Base-by-base conservation (phyloP, 371 early-diverging fungal genomes). In the Nematocida displodere region DNA sequence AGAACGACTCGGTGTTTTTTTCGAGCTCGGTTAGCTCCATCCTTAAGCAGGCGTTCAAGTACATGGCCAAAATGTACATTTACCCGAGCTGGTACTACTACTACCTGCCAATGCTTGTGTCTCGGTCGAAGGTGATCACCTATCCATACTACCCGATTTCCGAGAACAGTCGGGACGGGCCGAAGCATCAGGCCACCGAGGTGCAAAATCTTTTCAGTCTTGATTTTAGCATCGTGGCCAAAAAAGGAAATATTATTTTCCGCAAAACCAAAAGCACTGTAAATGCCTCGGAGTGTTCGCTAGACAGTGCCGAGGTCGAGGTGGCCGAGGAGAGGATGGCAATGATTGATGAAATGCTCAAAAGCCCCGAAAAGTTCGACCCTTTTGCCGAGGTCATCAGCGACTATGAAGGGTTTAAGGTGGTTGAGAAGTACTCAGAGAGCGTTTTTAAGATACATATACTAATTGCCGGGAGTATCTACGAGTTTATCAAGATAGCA, bases 61-160 rank as follows among this genome's bases (percentile, higher is more conserved):
- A 79, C 62, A 33, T 81, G 0, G 29, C 44, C 1, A 66, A 76
- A 44, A 66, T 65, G 36, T 71, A 80, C 34, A 63, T 79, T 24
- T 82, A 78, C 63, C 83, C 83, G 0, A 55, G 50, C 33, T 82
- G 80, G 78, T 71, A 66, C 62, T 62, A 68, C 39, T 64, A 78
- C 31, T 78, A 78, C 56, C 47, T 79, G 26, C 81, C 78, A 39
- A 64, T 75, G 50, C 40, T 82, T 22, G 61, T 78, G 40, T 80
- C 81, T 15, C 39, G 76, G 33, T 24, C 71, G 4, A 79, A 64
- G 49, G 55, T 59, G 26, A 55, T 79, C 0, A 39, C 52, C 26
- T 77, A 81, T 36, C 42, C 39, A 1, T 63, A 63, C 26, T 53
- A 68, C 33, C 63, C 81, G 28, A 63, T 65, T 1, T 7, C 49